Conservation (phyloP, 768 basidiomycete genomes). For the Pholiota microspora region DNA sequence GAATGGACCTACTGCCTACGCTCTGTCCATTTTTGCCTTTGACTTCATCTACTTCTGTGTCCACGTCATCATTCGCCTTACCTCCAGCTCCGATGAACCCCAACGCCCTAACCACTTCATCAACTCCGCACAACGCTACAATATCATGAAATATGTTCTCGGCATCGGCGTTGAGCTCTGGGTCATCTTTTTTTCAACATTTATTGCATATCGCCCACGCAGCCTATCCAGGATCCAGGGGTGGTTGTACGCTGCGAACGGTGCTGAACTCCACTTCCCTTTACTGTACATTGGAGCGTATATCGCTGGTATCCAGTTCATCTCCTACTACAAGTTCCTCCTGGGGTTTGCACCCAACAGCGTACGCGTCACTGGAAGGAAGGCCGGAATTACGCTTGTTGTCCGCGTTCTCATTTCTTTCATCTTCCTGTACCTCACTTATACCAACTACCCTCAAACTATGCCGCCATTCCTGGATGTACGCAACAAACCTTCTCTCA, state of each 20-base stretch:
- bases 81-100: not conserved
- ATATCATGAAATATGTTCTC: not conserved
- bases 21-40: not conserved
- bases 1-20: not conserved
- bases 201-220: no score
- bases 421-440: not conserved
- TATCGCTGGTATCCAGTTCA: not conserved
- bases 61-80: not conserved
- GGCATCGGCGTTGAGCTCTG: not conserved
- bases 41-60: not conserved
- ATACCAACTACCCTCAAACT: not conserved
- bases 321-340: not conserved
- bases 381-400: not conserved
- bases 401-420: not conserved
- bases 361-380: no score
- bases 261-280: constrained; percentile 2
- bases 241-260: not conserved
- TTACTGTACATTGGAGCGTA: not conserved
- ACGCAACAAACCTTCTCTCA: not conserved
- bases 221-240: not conserved
- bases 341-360: not conserved
- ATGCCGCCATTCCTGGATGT: not conserved
- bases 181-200: not conserved
- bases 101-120: not conserved
- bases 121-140: not conserved